Conservation (phyloP, 2,329 filamentous ascomycete genomes). For the Rhynchosporium graminicola region DNA sequence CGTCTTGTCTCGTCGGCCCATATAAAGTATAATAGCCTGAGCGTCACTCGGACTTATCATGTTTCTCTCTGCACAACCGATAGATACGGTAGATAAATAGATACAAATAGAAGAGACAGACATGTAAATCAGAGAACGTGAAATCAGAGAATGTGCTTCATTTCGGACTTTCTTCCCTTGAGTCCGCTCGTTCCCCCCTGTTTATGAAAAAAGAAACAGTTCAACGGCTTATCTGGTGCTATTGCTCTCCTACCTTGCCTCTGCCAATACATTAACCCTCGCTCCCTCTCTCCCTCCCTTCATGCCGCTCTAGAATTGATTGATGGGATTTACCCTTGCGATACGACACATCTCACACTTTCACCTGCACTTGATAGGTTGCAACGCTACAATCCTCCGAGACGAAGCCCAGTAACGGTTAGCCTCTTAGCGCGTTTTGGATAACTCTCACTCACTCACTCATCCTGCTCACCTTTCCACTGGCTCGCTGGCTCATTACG, state of each 20-base stretch:
- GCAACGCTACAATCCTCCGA: conserved; percentile 20
- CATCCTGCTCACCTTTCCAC: conserved; percentile 1
- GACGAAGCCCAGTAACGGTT: conserved; percentile 15
- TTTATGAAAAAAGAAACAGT: neutral
- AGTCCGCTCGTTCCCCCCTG: conserved; percentile 1
- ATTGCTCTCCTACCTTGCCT: neutral
- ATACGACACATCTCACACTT: conserved; percentile 9
- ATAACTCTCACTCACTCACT: conserved; percentile 20
- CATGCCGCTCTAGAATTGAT: neutral
- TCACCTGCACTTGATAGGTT: conserved; percentile 13
- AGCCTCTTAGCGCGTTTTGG: conserved; percentile 28
- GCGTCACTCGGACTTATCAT: conserved; percentile 27
- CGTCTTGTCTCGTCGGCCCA: conserved; percentile 16
- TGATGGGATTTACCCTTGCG: conserved; percentile 3
- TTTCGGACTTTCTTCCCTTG: conserved; percentile 10
- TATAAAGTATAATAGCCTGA: conserved; percentile 30
- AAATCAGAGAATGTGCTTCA: neutral
- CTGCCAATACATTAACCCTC: neutral
- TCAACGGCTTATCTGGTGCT: neutral
- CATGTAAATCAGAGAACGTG: too few species aligned
- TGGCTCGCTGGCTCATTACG: neutral
- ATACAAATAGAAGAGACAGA: neutral
- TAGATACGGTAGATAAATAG: neutral
- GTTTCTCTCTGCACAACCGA: neutral
- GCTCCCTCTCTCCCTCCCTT: neutral